A percentile compares a stretch with the other conserved stretches of the same genome.
These are phyloP conservation scores for Metschnikowia picachoensis DNA, from an alignment of 805 yeast genomes.

Conservation along the genomic window DNA sequence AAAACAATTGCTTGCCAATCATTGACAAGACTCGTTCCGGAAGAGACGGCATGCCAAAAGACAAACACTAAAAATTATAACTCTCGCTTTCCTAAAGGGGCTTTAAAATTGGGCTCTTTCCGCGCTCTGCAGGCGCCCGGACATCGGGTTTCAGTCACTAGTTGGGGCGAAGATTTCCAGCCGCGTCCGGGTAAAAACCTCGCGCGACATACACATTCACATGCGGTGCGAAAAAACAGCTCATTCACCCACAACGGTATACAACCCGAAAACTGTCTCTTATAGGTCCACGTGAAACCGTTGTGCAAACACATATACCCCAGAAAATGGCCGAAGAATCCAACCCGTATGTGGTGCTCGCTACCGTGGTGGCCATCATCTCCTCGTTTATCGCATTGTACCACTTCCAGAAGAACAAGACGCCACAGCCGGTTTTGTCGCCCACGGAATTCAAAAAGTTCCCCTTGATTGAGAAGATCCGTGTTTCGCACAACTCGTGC, in stretches of 20 bases:
- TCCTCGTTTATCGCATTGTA: constrained; percentile 31
- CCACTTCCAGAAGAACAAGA: constrained; percentile 31
- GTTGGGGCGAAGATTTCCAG: constrained; percentile 8
- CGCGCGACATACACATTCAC: neutral
- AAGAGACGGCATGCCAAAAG: too few species aligned
- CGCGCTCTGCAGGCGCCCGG: too few species aligned
- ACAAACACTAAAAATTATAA: too few species aligned
- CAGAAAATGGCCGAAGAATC: constrained; percentile 30
- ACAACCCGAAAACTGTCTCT: neutral
- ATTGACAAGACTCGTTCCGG: too few species aligned
- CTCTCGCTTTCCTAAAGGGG: too few species aligned
- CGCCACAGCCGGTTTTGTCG: constrained; percentile 51
- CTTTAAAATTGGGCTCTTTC: too few species aligned
- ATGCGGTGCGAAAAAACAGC: constrained; percentile 2
- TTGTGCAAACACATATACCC: neutral
- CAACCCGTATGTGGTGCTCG: constrained; percentile 38
- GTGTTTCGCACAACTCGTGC: constrained; percentile 76
- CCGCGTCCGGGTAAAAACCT: constrained; percentile 9
- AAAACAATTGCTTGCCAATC: too few species aligned
- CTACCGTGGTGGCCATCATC: constrained; percentile 38
- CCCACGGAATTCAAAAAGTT: constrained; percentile 70
- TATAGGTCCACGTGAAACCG: too few species aligned
- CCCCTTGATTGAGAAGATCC: constrained; percentile 73
- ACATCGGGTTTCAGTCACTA: neutral
- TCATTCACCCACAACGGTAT: neutral